phyloP scores from a whole-genome alignment of 2,329 filamentous ascomycete species.

The Phialophora chinensis region DNA sequence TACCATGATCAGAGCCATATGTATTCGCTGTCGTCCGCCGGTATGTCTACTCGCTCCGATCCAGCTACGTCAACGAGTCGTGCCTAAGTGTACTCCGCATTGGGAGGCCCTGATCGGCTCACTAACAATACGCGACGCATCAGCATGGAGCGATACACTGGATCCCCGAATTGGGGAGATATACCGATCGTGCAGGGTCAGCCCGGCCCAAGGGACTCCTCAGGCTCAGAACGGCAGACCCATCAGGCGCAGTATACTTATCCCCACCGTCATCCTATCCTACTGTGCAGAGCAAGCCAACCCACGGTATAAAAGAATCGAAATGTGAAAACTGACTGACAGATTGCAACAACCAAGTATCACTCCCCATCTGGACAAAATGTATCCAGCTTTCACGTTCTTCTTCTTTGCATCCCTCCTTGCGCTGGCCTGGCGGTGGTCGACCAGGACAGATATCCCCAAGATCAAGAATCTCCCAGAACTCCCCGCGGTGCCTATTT shows the following conservation, averaged over 20 bases:
- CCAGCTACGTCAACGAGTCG: not conserved
- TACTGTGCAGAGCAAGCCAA: not conserved
- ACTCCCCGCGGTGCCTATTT: conserved; percentile 64
- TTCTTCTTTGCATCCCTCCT: conserved; percentile 14
- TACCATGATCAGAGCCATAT: no score
- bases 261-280: not conserved
- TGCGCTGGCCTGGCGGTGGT: not conserved
- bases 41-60: no score
- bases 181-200: not conserved
- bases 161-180: not conserved
- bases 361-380: not conserved
- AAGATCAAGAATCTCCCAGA: conserved; percentile 67
- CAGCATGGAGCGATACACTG: not conserved
- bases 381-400: not conserved
- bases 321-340: not conserved
- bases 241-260: not conserved
- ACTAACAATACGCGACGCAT: not conserved
- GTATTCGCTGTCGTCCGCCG: no score
- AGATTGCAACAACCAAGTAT: not conserved
- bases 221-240: not conserved
- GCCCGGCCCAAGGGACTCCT: not conserved
- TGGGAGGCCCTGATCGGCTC: not conserved
- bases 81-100: not conserved
- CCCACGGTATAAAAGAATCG: not conserved
- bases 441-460: conserved; percentile 56